Evolutionary conservation across 805 yeast species (phyloP).

Genomic region (Debaryomyces maramus): DNA sequence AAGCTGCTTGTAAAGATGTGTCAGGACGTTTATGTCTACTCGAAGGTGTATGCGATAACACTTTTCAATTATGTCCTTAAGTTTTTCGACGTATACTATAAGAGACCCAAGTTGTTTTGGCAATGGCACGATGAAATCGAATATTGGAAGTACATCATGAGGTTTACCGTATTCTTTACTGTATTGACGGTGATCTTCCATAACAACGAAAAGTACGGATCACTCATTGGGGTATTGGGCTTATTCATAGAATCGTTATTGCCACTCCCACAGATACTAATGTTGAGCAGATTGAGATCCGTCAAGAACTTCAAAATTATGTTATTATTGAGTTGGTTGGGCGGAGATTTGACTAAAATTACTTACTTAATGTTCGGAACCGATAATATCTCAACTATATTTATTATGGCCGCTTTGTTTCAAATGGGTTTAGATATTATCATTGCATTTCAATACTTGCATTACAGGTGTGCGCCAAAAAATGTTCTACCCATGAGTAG

Average conservation of each 20-base stretch:
- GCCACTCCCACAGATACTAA: constrained; percentile 77
- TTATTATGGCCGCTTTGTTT: constrained; percentile 69
- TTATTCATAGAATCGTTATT: constrained; percentile 69
- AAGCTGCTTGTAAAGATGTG: constrained; percentile 4
- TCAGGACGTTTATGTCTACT: constrained; percentile 8
- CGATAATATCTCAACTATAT: constrained; percentile 60
- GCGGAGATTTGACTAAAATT: constrained; percentile 83
- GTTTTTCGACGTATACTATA: constrained; percentile 69
- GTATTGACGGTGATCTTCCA: constrained; percentile 42
- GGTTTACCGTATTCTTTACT: constrained; percentile 44
- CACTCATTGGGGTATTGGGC: constrained; percentile 58
- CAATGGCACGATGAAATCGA: constrained; percentile 68
- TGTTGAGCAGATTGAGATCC: constrained; percentile 62
- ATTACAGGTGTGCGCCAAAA: constrained; percentile 44
- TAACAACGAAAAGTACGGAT: constrained; percentile 40
- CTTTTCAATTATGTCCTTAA: constrained; percentile 39
- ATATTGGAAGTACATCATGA: constrained; percentile 63
- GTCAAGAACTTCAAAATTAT: constrained; percentile 79
- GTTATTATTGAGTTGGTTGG: constrained; percentile 77
- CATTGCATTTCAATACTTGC: constrained; percentile 70
- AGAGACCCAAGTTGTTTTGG: constrained; percentile 74
- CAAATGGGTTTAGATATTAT: constrained; percentile 75
- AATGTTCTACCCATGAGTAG: neutral
- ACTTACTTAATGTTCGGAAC: constrained; percentile 77
- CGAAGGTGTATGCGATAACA: constrained; percentile 9